Evolutionary conservation across 2,329 filamentous ascomycete genomes (phyloP), one percentile per base, ranked within the genome.

Genomic region (Neonectria faginata): DNA sequence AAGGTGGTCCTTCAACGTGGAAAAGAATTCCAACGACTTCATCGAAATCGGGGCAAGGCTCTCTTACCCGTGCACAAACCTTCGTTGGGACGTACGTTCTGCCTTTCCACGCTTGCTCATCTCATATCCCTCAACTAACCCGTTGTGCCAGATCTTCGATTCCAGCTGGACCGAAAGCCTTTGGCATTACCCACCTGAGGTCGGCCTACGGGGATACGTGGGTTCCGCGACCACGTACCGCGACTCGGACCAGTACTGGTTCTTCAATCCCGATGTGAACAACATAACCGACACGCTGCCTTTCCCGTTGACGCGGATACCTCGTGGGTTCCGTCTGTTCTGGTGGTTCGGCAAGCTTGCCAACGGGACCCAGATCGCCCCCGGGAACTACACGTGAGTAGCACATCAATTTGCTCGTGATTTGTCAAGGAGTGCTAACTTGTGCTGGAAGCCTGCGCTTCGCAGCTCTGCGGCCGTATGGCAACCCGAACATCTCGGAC

Each of bases 341-440:
- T 82, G 78, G 76, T 82, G 81, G 81, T 79, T 82, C 18, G 80
- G 81, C 3, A 78, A 78, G 59, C 74, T 82, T 16, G 78, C 80
- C 12, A 80, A 82, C 58, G 80, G 80, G 5, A 77, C 79, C 8
- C 76, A 76, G 42, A 81, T 82, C 47, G 67, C 72, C 3, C 78
- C 79, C 2, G 81, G 81, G 2, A 78, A 79, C 41, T 83, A 82
- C 60, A 80, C 76, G 80, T 81, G 42, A 74, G 76, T 62, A 5
- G n/a, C 16, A 5, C 10, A 14, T 25, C 5, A 25, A 25, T 57
- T 70, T 20, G 73, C 25, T 20, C 3, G 12, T 27, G 0, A 3
- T 20, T 20, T 16, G 8, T 50, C 9, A 8, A 31, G 10, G n/a
- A 27, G 10, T 33, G 27, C 63, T 74, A 33, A 74, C 29, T n/a